Percentiles rank a stretch among this genome's conserved stretches.
Evolutionary conservation across 805 yeast species (phyloP).

Genomic region (Spathaspora girioi): DNA sequence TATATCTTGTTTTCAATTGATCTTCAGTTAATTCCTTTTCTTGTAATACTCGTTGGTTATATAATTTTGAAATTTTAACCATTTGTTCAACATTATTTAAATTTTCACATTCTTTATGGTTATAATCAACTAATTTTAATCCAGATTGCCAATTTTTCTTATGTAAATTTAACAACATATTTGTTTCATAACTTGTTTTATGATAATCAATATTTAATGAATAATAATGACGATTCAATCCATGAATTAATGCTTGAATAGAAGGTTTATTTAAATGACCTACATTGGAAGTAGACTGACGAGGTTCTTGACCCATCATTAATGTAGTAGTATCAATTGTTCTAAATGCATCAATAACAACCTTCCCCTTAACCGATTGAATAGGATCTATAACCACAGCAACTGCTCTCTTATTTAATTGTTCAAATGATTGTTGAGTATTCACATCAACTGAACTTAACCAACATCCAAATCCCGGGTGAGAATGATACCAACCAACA

Average conservation of each 20-base stretch:
- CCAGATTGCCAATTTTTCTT: constrained; percentile 97
- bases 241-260: constrained; percentile 95
- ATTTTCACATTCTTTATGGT: constrained; percentile 72
- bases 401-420: constrained; percentile 90
- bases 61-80: constrained; percentile 87
- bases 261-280: constrained; percentile 95
- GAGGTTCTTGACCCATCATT: constrained; percentile 96
- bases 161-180: constrained; percentile 90
- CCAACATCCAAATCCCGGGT: constrained; percentile 99
- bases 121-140: constrained; percentile 70
- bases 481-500: constrained; percentile 99
- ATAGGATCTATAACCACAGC: constrained; percentile 99
- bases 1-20: constrained; percentile 90
- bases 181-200: constrained; percentile 88
- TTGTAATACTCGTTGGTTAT: constrained; percentile 86
- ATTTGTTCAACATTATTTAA: constrained; percentile 67
- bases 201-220: constrained; percentile 92
- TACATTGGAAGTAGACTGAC: constrained; percentile 94
- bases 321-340: constrained; percentile 81
- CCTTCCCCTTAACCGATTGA: constrained; percentile 98
- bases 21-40: constrained; percentile 86
- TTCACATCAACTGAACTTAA: constrained; percentile 94
- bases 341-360: constrained; percentile 97
- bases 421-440: constrained; percentile 97
- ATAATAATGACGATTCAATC: constrained; percentile 93